Percentiles rank a stretch among this genome's conserved stretches.
phyloP scores from a whole-genome alignment of 2,329 filamentous ascomycete species.

The Calonectria hawksworthii region DNA sequence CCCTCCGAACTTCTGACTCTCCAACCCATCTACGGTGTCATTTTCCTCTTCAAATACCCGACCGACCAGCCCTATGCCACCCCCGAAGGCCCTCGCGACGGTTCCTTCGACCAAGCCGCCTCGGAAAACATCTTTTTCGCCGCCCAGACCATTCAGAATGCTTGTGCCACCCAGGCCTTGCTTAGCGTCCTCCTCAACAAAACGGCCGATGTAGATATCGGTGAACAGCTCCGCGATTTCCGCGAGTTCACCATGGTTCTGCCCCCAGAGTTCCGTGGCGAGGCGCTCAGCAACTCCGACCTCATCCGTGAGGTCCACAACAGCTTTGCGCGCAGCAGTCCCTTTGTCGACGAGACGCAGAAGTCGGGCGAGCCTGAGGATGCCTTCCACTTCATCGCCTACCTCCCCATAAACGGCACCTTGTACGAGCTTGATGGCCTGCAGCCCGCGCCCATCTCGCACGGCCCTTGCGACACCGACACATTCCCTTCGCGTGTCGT shows the following conservation, averaged over 20 bases:
- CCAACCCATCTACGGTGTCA: conserved; percentile 91
- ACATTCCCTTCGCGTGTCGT: conserved; percentile 87
- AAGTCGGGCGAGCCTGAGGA: conserved; percentile 79
- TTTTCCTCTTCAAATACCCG: conserved; percentile 98
- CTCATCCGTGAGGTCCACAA: conserved; percentile 87
- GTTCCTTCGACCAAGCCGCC: conserved; percentile 82
- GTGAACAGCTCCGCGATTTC: conserved; percentile 79
- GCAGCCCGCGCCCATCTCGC: conserved; percentile 91
- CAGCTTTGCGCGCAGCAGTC: conserved; percentile 87
- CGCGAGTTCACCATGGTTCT: conserved; percentile 90
- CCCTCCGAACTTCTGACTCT: conserved; percentile 78
- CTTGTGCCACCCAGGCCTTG: conserved; percentile 95
- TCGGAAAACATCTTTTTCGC: conserved; percentile 91
- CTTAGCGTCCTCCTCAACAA: conserved; percentile 94
- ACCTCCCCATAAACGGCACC: conserved; percentile 82
- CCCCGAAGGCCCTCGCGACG: conserved; percentile 80
- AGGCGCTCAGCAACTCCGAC: conserved; percentile 74
- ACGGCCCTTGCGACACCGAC: conserved; percentile 79
- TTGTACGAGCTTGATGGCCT: conserved; percentile 97
- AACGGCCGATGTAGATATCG: conserved; percentile 78
- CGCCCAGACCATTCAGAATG: conserved; percentile 97
- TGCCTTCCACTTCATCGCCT: conserved; percentile 98
- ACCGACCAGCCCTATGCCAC: conserved; percentile 75
- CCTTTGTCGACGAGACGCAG: conserved; percentile 93
- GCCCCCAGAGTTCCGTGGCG: conserved; percentile 78